phyloP scores from a whole-genome alignment of 2,329 filamentous ascomycete genomes.

The Paecilomyces dactylethromorphus region DNA sequence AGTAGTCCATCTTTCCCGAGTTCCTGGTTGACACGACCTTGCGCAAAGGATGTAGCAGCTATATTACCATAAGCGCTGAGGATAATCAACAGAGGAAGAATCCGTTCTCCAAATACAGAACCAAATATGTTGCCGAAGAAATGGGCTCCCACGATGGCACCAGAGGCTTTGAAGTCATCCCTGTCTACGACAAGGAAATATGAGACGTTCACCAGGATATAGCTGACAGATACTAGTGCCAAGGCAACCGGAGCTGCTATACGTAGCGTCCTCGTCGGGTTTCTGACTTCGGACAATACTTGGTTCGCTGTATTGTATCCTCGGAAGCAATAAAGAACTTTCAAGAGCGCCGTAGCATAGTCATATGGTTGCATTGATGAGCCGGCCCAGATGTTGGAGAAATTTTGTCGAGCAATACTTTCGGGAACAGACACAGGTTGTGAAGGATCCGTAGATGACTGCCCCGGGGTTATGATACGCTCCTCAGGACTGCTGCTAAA shows the following conservation, averaged over 20 bases:
- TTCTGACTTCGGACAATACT: slow-evolving; percentile 47
- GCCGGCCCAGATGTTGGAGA: slow-evolving; percentile 6
- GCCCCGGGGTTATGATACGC: neutral
- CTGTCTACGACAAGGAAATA: slow-evolving; percentile 50
- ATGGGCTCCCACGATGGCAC: slow-evolving; percentile 45
- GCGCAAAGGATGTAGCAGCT: slow-evolving; percentile 9
- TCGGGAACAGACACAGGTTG: neutral
- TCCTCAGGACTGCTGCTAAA: neutral
- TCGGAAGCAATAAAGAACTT: slow-evolving; percentile 51
- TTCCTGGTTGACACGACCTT: slow-evolving; percentile 35
- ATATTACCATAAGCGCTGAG: slow-evolving; percentile 9
- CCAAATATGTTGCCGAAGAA: slow-evolving; percentile 42
- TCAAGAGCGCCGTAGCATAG: slow-evolving; percentile 47
- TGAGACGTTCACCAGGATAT: slow-evolving; percentile 49
- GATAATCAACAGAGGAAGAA: slow-evolving; percentile 23
- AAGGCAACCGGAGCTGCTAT: slow-evolving; percentile 48
- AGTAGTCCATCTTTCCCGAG: slow-evolving; percentile 60
- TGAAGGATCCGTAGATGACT: neutral
- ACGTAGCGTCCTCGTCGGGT: slow-evolving; percentile 49
- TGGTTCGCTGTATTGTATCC: slow-evolving; percentile 50
- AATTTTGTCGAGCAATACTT: slow-evolving; percentile 7
- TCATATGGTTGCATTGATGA: slow-evolving; percentile 31
- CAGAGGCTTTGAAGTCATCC: slow-evolving; percentile 44
- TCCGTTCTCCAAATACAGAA: slow-evolving; percentile 44
- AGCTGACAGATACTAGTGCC: slow-evolving; percentile 42